phyloP scores from a whole-genome alignment of 2,329 filamentous ascomycete genomes.

The Botrytis fragariae region DNA sequence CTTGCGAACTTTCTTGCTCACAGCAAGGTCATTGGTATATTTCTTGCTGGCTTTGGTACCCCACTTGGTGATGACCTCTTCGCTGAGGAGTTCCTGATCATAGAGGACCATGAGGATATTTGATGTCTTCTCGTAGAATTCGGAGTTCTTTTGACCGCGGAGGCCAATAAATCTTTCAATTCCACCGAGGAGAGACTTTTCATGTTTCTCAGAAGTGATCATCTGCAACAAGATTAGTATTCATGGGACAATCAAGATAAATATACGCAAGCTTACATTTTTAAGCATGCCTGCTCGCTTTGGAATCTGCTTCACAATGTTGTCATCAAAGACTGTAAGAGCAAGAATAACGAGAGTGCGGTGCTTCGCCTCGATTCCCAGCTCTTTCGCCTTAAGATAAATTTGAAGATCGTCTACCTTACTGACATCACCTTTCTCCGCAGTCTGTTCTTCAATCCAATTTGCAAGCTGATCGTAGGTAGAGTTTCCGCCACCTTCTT shows the following conservation, averaged over 20 bases:
- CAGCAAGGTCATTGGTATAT: constrained; percentile 78
- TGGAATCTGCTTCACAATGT: constrained; percentile 83
- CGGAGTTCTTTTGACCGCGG: constrained; percentile 71
- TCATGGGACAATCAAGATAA: not conserved
- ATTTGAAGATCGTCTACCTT: constrained; percentile 86
- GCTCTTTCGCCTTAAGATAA: constrained; percentile 94
- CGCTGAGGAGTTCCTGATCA: constrained; percentile 81
- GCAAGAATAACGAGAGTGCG: constrained; percentile 88
- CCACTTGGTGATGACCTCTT: constrained; percentile 89
- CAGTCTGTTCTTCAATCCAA: constrained; percentile 79
- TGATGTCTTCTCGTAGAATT: constrained; percentile 73
- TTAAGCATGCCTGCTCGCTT: constrained; percentile 83
- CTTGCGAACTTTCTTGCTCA: constrained; percentile 94
- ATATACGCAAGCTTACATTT: constrained; percentile 58
- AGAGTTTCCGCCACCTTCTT: constrained; percentile 69
- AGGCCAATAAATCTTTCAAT: constrained; percentile 83
- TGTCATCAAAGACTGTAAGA: constrained; percentile 89
- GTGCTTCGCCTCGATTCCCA: constrained; percentile 93
- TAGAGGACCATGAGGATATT: constrained; percentile 89
- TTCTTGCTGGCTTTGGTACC: constrained; percentile 96
- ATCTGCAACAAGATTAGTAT: constrained; percentile 48
- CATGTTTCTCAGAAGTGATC: constrained; percentile 85
- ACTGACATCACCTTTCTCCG: constrained; percentile 69
- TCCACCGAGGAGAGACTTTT: constrained; percentile 93
- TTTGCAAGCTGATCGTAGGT: constrained; percentile 87